These are phyloP conservation scores for Lactarius akahatsu DNA, from an alignment of 768 basidiomycete genomes.

Conservation along the genomic window DNA sequence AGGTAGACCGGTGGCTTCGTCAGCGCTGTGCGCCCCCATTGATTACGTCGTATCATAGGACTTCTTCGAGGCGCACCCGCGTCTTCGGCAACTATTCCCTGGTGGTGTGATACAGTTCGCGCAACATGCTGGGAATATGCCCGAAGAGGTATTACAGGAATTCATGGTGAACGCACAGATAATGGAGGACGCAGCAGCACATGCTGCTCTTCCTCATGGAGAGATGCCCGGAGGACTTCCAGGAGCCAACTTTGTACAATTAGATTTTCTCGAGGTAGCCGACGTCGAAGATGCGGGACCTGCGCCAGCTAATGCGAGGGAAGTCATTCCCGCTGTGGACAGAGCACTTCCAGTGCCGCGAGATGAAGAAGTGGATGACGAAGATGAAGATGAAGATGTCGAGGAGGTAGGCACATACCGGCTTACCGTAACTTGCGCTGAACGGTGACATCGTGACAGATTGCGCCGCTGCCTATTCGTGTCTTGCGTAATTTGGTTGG, in stretches of 20 bases:
- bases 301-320: neutral
- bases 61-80: slow-evolving; percentile 57
- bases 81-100: slow-evolving; percentile 55
- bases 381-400: slow-evolving; percentile 25
- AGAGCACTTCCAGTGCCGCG: neutral
- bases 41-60: slow-evolving; percentile 34
- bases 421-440: slow-evolving; percentile 5
- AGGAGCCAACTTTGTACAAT: slow-evolving; percentile 29
- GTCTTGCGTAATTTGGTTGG: slow-evolving; percentile 28
- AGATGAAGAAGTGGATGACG: slow-evolving; percentile 12
- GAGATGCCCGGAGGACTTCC: slow-evolving; percentile 28
- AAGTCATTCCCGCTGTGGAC: neutral
- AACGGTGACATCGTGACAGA: slow-evolving; percentile 6
- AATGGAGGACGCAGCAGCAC: slow-evolving; percentile 24
- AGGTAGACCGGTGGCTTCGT: slow-evolving; percentile 38
- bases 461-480: slow-evolving; percentile 25
- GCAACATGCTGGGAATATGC: slow-evolving; percentile 27
- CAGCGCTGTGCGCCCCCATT: slow-evolving; percentile 8
- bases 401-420: slow-evolving; percentile 19
- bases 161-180: slow-evolving; percentile 23
- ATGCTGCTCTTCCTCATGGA: slow-evolving; percentile 22
- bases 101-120: slow-evolving; percentile 59
- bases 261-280: slow-evolving; percentile 17
- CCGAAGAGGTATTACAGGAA: slow-evolving; percentile 27
- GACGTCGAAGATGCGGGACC: slow-evolving; percentile 10